Conservation (phyloP, 768 basidiomycete genomes). For the Tulasnella sp. region DNA sequence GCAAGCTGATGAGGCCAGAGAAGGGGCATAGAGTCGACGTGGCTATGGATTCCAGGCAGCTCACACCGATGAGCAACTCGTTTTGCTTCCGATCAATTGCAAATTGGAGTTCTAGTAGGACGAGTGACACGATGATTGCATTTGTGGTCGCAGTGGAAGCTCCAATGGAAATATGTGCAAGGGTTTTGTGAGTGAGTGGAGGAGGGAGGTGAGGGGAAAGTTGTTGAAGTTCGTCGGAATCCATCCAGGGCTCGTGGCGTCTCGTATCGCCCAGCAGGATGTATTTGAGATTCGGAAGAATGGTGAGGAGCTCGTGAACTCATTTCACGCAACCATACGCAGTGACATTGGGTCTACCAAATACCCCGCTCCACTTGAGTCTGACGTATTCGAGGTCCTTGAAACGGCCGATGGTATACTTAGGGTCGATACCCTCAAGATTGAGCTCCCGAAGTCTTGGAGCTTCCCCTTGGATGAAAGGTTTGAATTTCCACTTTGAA, state of each 20-base stretch:
- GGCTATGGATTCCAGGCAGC: background rate
- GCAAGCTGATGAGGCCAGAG: background rate
- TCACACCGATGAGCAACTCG: background rate
- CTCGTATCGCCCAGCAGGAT: slow-evolving; percentile 27
- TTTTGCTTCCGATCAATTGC: background rate
- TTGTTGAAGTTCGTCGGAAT: background rate
- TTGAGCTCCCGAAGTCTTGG: background rate
- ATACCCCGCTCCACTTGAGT: background rate
- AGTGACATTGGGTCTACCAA: background rate
- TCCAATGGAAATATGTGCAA: background rate
- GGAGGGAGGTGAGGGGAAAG: background rate
- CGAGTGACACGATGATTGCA: background rate
- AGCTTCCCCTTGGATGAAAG: background rate
- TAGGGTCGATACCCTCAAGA: background rate
- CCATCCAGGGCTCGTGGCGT: background rate
- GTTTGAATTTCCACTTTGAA: background rate
- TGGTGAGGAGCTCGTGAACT: slow-evolving; percentile 66
- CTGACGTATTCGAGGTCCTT: background rate
- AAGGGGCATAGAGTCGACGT: background rate
- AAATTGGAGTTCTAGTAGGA: background rate
- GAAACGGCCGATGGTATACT: background rate
- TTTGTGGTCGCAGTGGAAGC: background rate
- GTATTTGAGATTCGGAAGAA: slow-evolving; percentile 34
- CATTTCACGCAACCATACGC: slow-evolving; percentile 69
- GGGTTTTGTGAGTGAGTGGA: background rate